Evolutionary conservation across 129 eudicot species (phyloP).

Genomic region (Apium graveolens): DNA sequence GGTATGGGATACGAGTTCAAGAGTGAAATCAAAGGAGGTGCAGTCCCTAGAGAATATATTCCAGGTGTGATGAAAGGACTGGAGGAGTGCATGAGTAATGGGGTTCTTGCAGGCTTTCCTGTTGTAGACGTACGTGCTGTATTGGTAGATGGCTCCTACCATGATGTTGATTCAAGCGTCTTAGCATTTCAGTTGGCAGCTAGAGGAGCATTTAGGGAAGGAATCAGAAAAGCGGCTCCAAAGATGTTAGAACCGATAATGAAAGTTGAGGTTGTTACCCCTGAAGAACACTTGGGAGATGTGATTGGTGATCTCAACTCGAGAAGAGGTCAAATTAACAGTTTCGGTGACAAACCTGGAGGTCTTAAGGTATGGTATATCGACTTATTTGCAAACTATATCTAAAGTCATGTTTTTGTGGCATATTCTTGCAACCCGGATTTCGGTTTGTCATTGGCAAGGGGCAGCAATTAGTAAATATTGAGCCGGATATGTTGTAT

Average conservation of each 20-base stretch:
- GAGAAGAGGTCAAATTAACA: slow-evolving; percentile 92
- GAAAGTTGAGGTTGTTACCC: slow-evolving; percentile 95
- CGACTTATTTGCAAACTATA: neutral
- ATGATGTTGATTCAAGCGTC: slow-evolving; percentile 93
- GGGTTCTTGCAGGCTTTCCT: slow-evolving; percentile 86
- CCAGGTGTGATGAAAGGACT: slow-evolving; percentile 92
- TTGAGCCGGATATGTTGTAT: slow-evolving; percentile 3
- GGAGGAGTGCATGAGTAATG: slow-evolving; percentile 81
- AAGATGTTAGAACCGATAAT: slow-evolving; percentile 81
- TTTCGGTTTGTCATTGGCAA: neutral
- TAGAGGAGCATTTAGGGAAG: slow-evolving; percentile 47
- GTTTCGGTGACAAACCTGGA: slow-evolving; percentile 94
- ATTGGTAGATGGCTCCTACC: slow-evolving; percentile 80
- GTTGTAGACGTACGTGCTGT: slow-evolving; percentile 93
- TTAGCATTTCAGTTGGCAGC: slow-evolving; percentile 97
- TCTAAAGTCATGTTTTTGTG: neutral
- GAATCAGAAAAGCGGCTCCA: slow-evolving; percentile 80
- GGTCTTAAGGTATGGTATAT: slow-evolving; percentile 72
- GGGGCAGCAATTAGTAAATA: neutral
- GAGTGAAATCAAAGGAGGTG: slow-evolving; percentile 95
- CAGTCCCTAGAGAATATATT: slow-evolving; percentile 84
- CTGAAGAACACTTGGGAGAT: slow-evolving; percentile 98
- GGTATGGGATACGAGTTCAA: slow-evolving; percentile 91
- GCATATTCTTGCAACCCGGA: neutral
- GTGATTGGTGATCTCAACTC: slow-evolving; percentile 97